A percentile compares a stretch with the other conserved stretches of the same genome.
phyloP scores from a whole-genome alignment of 202 grass and related monocot species.

The Setaria viridis region DNA sequence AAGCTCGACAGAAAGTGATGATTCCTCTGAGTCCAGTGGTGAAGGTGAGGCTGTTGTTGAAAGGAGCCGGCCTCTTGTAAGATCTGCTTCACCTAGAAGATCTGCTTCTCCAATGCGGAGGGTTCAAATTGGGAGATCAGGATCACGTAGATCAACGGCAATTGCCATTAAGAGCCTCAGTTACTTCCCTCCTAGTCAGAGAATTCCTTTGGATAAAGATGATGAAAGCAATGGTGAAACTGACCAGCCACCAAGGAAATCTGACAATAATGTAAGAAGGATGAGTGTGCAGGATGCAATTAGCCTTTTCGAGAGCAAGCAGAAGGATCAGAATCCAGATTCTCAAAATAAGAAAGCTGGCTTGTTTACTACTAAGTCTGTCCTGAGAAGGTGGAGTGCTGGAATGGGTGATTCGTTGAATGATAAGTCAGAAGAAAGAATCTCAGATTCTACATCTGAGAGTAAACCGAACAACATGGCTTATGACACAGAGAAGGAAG shows the following conservation, averaged over 20 bases:
- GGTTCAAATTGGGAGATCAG: constrained; percentile 96
- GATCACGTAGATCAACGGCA: constrained; percentile 87
- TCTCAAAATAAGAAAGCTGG: constrained; percentile 74
- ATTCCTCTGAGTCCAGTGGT: constrained; percentile 65
- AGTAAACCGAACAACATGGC: constrained; percentile 52
- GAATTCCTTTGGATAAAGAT: constrained; percentile 73
- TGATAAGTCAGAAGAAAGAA: constrained; percentile 58
- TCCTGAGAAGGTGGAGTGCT: constrained; percentile 95
- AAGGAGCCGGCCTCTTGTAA: constrained; percentile 85
- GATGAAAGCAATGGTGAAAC: constrained; percentile 80
- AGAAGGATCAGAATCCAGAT: constrained; percentile 75
- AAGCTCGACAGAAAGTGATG: constrained; percentile 71
- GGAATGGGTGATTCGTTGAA: constrained; percentile 82
- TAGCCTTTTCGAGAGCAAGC: constrained; percentile 95
- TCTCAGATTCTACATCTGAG: constrained; percentile 57
- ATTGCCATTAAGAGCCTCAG: constrained; percentile 95
- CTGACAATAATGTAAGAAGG: constrained; percentile 77
- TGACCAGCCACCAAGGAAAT: constrained; percentile 72
- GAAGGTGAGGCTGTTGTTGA: constrained; percentile 74
- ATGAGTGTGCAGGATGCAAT: constrained; percentile 99
- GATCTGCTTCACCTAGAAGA: constrained; percentile 94
- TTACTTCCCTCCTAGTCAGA: constrained; percentile 88
- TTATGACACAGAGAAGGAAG: constrained; percentile 54
- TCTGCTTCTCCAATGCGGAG: constrained; percentile 98
- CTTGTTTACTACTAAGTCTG: constrained; percentile 74